A percentile compares a stretch with the other conserved stretches of the same genome.
Evolutionary conservation across 257 asterid genomes (phyloP).

Genomic region (Henckelia pumila): DNA sequence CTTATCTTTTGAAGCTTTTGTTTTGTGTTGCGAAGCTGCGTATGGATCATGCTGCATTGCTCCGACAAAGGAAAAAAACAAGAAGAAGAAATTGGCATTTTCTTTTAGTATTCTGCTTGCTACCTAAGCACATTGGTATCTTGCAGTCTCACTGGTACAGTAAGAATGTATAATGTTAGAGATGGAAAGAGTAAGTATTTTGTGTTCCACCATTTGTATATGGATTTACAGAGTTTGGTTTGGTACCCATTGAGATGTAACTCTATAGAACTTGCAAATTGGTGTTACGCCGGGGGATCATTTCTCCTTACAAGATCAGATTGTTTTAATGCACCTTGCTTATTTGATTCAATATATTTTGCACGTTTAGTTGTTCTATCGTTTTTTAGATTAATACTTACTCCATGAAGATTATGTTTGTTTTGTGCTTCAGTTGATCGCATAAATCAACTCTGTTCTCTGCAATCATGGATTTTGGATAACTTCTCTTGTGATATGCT

Average conservation of each 20-base stretch:
- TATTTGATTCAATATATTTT: neutral
- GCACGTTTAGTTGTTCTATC: neutral
- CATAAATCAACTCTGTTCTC: neutral
- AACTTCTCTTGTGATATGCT: neutral
- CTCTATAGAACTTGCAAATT: neutral
- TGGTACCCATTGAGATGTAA: neutral
- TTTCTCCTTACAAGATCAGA: neutral
- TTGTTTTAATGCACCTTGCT: neutral
- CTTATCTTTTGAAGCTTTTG: constrained; percentile 1
- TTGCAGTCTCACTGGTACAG: neutral
- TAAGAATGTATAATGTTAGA: constrained; percentile 2
- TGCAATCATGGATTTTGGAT: neutral
- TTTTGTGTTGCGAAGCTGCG: no score
- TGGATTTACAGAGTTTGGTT: no score
- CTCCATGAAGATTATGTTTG: neutral
- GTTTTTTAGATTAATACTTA: no score
- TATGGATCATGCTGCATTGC: neutral
- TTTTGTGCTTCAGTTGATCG: neutral
- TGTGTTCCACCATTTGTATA: neutral
- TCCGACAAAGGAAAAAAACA: no score
- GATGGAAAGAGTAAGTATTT: neutral
- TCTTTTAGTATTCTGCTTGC: neutral
- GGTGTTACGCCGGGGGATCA: neutral
- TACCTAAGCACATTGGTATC: neutral
- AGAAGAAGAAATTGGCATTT: constrained; percentile 4